A percentile compares a stretch with the other conserved stretches of the same genome.
phyloP scores from a whole-genome alignment of 352 stramenopile genomes.

The Pythium sukuiense region DNA sequence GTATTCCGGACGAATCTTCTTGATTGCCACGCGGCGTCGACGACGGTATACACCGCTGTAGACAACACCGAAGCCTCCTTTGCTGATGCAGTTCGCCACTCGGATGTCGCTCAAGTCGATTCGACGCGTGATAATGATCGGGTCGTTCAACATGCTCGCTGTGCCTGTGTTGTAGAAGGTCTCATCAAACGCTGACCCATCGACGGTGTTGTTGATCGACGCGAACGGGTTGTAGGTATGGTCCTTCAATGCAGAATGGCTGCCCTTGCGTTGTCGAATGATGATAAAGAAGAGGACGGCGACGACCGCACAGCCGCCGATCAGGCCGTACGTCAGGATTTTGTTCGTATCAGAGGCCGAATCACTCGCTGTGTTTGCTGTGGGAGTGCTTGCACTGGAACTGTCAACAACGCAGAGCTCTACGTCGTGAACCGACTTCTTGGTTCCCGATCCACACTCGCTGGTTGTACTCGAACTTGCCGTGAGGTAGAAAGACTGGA shows the following conservation, averaged over 20 bases:
- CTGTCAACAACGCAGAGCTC: not conserved
- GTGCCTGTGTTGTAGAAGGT: constrained; percentile 15
- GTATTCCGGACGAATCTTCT: constrained; percentile 25
- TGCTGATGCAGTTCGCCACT: constrained; percentile 10
- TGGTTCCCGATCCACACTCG: constrained; percentile 1
- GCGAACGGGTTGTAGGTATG: constrained; percentile 4
- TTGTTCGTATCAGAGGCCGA: constrained; percentile 32
- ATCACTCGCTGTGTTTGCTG: not conserved
- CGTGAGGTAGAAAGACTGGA: constrained; percentile 13
- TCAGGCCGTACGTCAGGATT: constrained; percentile 31
- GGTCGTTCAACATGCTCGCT: constrained; percentile 16
- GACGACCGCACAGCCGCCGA: constrained; percentile 38
- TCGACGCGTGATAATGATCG: constrained; percentile 20
- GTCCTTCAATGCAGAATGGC: not conserved
- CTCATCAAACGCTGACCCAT: constrained; percentile 6
- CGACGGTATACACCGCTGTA: constrained; percentile 27
- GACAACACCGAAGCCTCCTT: constrained; percentile 31
- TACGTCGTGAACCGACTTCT: not conserved
- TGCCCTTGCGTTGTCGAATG: constrained; percentile 24
- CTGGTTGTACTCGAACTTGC: not conserved
- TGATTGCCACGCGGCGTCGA: constrained; percentile 28
- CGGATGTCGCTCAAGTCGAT: constrained; percentile 21
- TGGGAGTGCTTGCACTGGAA: not conserved
- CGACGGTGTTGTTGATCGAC: not conserved
- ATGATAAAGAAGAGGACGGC: constrained; percentile 49